phyloP scores from a whole-genome alignment of 805 yeast genomes.

The Starmerella roubikii region DNA sequence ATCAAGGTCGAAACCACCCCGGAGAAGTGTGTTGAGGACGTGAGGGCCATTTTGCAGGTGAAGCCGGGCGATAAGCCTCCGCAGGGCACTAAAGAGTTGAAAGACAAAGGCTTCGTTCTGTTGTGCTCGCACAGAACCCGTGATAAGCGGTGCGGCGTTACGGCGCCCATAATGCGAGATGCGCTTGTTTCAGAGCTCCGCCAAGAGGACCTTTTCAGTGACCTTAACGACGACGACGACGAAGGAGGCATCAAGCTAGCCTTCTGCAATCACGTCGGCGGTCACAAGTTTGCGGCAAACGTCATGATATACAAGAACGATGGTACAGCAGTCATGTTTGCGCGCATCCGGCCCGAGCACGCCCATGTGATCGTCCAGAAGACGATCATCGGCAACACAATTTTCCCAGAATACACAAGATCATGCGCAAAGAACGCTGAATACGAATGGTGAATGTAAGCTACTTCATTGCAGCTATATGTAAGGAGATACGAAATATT shows the following conservation, averaged over 20 bases:
- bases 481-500: background rate
- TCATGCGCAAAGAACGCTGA: constrained; percentile 26
- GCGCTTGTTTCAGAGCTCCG: constrained; percentile 63
- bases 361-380: constrained; percentile 63
- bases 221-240: constrained; percentile 58
- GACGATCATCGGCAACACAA: constrained; percentile 52
- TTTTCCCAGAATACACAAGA: constrained; percentile 59
- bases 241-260: constrained; percentile 61
- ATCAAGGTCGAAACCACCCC: constrained; percentile 26
- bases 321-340: constrained; percentile 80
- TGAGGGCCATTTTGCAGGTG: constrained; percentile 9
- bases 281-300: constrained; percentile 90
- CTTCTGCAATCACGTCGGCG: constrained; percentile 81
- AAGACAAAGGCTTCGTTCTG: constrained; percentile 33
- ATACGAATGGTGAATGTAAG: constrained; percentile 22
- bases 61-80: constrained; percentile 12
- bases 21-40: constrained; percentile 19
- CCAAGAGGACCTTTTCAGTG: constrained; percentile 60
- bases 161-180: constrained; percentile 80
- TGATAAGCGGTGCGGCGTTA: constrained; percentile 84
- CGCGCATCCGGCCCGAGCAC: constrained; percentile 67
- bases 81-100: constrained; percentile 13
- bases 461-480: background rate
- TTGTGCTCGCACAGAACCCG: constrained; percentile 84
- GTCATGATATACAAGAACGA: constrained; percentile 57